Evolutionary conservation across 192 early-diverging fungal species (phyloP), one percentile per base, ranked within the genome.

Genomic region (Piromyces sp.): DNA sequence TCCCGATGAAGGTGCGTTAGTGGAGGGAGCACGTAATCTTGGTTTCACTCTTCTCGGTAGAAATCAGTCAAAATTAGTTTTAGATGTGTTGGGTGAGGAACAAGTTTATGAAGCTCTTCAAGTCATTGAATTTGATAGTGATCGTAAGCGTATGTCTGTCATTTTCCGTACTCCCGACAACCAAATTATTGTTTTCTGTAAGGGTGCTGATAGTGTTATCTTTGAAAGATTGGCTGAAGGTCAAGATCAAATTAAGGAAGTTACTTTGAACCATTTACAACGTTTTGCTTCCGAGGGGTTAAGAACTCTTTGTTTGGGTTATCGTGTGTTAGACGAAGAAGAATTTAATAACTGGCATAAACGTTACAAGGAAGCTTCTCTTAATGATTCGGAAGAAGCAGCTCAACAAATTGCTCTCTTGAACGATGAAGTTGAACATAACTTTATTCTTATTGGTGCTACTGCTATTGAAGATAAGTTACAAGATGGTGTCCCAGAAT

Each of bases 401-500:
- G 87, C 94, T 30, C 94, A 94, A 30, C 82, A 82, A 26, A 89
- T 94, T 11, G 89, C 94, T 0, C 2, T 26, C 9, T 68, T 68
- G n/a, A 68, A 68, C n/a, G 94, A 94, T 17, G 86, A 91, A 81
- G 94, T 99, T 79, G 97, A 99, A 84, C 78, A 85, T 22, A 89
- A 95, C 30, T 86, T 99, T 78, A 90, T 87, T 29, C 87, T 99
- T 30, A 88, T 96, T 80, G 97, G 97, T 2, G 96, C 95, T 0
- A 97, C 97, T 0, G 97, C 95, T 1, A 99, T 99, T 79, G 97
- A 99, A 85, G 97, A 99, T 85, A 94, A 95, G 83, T 88, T 99
- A 29, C 97, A 99, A 84, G 96, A 98, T 79, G 95, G 94, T 15
- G 97, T 98, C 2, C 97, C 97, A 0, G 93, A 97, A 29, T 91